A percentile compares a stretch with the other conserved stretches of the same genome.
These are phyloP conservation scores for Sclerotinia sclerotiorum DNA, from an alignment of 2,329 filamentous ascomycete species.

Conservation along the genomic window DNA sequence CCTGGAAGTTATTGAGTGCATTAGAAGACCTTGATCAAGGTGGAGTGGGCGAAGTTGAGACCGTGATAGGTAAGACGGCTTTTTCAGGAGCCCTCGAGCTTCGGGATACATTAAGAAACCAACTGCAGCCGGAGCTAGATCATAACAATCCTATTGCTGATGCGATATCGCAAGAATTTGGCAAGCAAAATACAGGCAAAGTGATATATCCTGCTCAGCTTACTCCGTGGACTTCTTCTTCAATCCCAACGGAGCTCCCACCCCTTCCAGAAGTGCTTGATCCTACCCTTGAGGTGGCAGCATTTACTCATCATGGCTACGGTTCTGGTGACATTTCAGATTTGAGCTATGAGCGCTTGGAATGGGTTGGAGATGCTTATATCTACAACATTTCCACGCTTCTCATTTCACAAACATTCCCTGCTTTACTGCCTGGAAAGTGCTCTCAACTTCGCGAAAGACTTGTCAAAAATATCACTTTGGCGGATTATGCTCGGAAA, in stretches of 20 bases:
- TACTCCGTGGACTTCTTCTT: conserved; percentile 52
- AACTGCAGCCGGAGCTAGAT: neutral
- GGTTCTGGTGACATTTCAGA: conserved; percentile 30
- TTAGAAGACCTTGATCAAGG: conserved; percentile 35
- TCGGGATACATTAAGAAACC: conserved; percentile 26
- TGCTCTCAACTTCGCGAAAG: conserved; percentile 75
- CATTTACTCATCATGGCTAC: conserved; percentile 60
- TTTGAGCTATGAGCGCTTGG: conserved; percentile 72
- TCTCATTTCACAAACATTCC: conserved; percentile 73
- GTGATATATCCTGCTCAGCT: conserved; percentile 29
- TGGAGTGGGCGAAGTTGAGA: conserved; percentile 26
- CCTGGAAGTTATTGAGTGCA: conserved; percentile 33
- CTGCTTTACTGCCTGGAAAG: conserved; percentile 62
- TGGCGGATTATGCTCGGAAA: conserved; percentile 65
- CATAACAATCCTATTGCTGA: neutral
- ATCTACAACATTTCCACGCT: conserved; percentile 74
- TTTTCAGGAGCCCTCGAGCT: conserved; percentile 32
- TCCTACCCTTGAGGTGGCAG: conserved; percentile 57
- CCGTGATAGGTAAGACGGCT: conserved; percentile 29
- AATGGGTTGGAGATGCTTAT: conserved; percentile 87
- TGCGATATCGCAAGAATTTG: conserved; percentile 1
- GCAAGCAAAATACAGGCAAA: conserved; percentile 3
- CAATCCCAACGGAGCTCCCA: conserved; percentile 52
- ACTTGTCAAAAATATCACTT: conserved; percentile 76
- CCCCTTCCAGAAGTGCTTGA: conserved; percentile 62